phyloP scores from a whole-genome alignment of 2,329 filamentous ascomycete genomes.

The Ilyonectria destructans region DNA sequence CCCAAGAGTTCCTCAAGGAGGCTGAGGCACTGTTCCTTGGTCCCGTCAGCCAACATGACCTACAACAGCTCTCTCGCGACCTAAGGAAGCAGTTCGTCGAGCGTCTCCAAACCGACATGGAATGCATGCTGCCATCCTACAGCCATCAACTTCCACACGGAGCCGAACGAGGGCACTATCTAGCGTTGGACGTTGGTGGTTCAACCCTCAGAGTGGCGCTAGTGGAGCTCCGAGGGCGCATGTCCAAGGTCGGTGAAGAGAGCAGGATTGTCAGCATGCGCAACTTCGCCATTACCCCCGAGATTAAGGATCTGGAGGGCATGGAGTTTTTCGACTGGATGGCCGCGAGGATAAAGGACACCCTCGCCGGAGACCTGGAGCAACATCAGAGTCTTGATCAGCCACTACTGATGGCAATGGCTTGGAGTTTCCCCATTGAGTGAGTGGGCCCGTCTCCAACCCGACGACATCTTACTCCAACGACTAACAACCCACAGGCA shows the following conservation, averaged over 20 bases:
- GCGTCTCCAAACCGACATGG: slow-evolving; percentile 66
- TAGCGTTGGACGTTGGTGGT: slow-evolving; percentile 79
- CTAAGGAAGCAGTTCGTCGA: slow-evolving; percentile 71
- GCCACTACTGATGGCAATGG: slow-evolving; percentile 72
- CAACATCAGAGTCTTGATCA: slow-evolving; percentile 56
- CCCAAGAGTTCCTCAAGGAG: slow-evolving; percentile 71
- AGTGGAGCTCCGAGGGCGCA: slow-evolving; percentile 71
- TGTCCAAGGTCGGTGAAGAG: slow-evolving; percentile 55
- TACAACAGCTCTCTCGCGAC: slow-evolving; percentile 63
- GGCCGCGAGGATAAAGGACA: slow-evolving; percentile 73
- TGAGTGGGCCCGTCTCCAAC: slow-evolving; percentile 57
- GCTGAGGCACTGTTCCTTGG: slow-evolving; percentile 68
- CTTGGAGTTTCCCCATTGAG: slow-evolving; percentile 82
- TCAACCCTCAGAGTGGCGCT: slow-evolving; percentile 78
- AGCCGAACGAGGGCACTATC: slow-evolving; percentile 71
- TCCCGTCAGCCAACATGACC: slow-evolving; percentile 63
- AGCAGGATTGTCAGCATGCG: slow-evolving; percentile 70
- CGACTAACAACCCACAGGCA: slow-evolving; percentile 64
- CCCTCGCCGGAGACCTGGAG: slow-evolving; percentile 63
- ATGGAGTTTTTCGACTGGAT: slow-evolving; percentile 79
- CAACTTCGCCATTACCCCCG: slow-evolving; percentile 70
- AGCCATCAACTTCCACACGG: slow-evolving; percentile 77
- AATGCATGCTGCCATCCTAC: slow-evolving; percentile 78
- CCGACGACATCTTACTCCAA: slow-evolving; percentile 4
- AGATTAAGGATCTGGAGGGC: slow-evolving; percentile 72